Conservation (phyloP, 441 rosid species). For the Raphanus hybrid region DNA sequence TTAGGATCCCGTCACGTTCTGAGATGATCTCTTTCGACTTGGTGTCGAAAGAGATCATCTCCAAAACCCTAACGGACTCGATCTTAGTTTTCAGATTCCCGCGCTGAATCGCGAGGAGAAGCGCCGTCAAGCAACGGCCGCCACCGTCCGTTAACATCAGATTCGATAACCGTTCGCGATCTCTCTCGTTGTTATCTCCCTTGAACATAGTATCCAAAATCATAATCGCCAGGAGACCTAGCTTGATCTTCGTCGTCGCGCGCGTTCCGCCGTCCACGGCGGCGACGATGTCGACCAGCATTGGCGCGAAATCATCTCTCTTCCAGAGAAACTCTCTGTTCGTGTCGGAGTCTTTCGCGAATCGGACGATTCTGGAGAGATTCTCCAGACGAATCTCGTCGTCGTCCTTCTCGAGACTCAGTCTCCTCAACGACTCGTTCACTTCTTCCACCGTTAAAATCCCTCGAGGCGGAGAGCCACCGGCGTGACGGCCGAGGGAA, state of each 20-base stretch:
- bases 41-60: conserved; percentile 52
- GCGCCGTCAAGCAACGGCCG: conserved; percentile 49
- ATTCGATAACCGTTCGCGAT: conserved; percentile 44
- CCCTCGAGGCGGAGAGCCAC: conserved; percentile 24
- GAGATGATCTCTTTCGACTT: conserved; percentile 58
- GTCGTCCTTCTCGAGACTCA: conserved; percentile 25
- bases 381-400: conserved; percentile 30
- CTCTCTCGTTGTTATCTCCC: conserved; percentile 20
- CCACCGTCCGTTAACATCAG: conserved; percentile 43
- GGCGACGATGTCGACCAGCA: conserved; percentile 55
- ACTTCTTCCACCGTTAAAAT: conserved; percentile 47
- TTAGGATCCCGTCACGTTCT: conserved; percentile 55
- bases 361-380: conserved; percentile 47
- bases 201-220: conserved; percentile 49
- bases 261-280: conserved; percentile 33
- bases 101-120: conserved; percentile 50
- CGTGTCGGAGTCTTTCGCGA: conserved; percentile 34
- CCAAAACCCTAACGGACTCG: conserved; percentile 56
- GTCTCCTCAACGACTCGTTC: conserved; percentile 35
- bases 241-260: conserved; percentile 31
- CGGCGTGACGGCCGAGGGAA: conserved; percentile 44
- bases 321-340: conserved; percentile 48
- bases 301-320: conserved; percentile 51
- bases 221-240: conserved; percentile 46
- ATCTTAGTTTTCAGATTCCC: conserved; percentile 51